Base-by-base conservation (phyloP, 495 filamentous ascomycete genomes). In the Physcia stellaris region DNA sequence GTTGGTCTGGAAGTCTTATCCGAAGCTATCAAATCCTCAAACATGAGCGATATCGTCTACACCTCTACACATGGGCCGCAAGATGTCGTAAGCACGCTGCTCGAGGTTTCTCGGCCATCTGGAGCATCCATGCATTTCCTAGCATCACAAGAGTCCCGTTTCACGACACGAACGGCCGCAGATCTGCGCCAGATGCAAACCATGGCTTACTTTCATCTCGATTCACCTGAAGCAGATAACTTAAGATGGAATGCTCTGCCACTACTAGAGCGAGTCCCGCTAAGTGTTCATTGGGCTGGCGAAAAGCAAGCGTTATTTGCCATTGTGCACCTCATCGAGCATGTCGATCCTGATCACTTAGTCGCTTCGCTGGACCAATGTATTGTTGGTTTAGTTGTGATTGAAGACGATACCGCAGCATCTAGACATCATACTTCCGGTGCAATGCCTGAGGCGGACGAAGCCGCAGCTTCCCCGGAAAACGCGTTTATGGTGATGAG, bases 171-270 rank as follows among this genome's bases (percentile, higher is more conserved):
- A 27, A 85, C 77, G 1, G 69, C 79, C 6, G 68, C 70, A 10
- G 73, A 88, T 46, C 54, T 85, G 4, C 69, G 83, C 37, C 68
- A 72, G 19, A 87, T 92, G 83, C 80, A 86, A 45, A 79, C 71
- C 17, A 72, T 83, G 51, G 81, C 83, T 0, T 87, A 87, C 45
- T 86, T 92, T 54, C 77, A 84, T 52, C 48, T 62, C 28, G 61
- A 52, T 12, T 60, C 59, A 9, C 48, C 57, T 6, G 49, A 50
- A 27, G 54, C 48, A 16, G 50, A 39, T 12, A 58, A 55, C 29
- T 54, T 62, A 0, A 41, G 61, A 10, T 81, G 73, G 70, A 53
- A 59, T 23, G 51, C 53, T 12, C 54, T 51, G 2, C 70, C 72
- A 0, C 49, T 79, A 2, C 66, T 60, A 6, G 54, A 54, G 19